phyloP scores from a whole-genome alignment of 2,329 filamentous ascomycete species.

The Neodidymelliopsis sp. region DNA sequence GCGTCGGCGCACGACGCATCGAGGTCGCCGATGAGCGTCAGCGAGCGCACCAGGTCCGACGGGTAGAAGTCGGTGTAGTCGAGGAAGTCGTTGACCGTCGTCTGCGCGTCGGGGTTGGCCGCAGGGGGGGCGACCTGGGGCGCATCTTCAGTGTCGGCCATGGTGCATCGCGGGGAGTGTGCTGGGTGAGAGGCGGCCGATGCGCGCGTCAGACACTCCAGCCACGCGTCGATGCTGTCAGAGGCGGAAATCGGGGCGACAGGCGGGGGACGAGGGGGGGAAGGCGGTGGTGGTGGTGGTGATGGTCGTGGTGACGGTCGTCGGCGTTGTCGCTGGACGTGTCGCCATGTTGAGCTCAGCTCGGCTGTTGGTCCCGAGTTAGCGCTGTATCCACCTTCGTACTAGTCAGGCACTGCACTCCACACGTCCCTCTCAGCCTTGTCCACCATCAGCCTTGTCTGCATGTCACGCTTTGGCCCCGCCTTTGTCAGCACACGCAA shows the following conservation, averaged over 20 bases:
- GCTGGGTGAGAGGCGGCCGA: slow-evolving; percentile 38
- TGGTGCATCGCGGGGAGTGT: slow-evolving; percentile 46
- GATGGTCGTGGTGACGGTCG: slow-evolving; percentile 18
- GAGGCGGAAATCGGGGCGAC: slow-evolving; percentile 40
- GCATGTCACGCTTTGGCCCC: too few relatives aligned
- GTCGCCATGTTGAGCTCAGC: too few relatives aligned
- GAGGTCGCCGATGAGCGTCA: slow-evolving; percentile 66
- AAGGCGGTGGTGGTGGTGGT: slow-evolving; percentile 19
- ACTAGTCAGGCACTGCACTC: too few relatives aligned
- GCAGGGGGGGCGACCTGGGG: slow-evolving; percentile 50
- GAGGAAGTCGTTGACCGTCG: slow-evolving; percentile 71
- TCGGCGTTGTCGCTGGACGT: slow-evolving; percentile 10
- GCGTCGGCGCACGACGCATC: slow-evolving; percentile 54
- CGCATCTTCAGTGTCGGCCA: slow-evolving; percentile 45
- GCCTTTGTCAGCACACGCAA: too few relatives aligned
- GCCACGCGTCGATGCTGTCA: slow-evolving; percentile 48
- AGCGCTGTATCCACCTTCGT: too few relatives aligned
- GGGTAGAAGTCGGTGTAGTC: slow-evolving; percentile 75
- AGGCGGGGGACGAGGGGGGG: slow-evolving; percentile 20
- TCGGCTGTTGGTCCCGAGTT: too few relatives aligned
- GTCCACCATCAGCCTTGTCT: too few relatives aligned
- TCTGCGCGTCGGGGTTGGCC: slow-evolving; percentile 69
- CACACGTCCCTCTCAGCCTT: too few relatives aligned
- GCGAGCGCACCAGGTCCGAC: slow-evolving; percentile 68
- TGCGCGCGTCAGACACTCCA: slow-evolving; percentile 49